Evolutionary conservation across 139 green algal genomes (phyloP), one percentile per base, ranked within the genome.

Genomic region (Zygnema cylindricum): DNA sequence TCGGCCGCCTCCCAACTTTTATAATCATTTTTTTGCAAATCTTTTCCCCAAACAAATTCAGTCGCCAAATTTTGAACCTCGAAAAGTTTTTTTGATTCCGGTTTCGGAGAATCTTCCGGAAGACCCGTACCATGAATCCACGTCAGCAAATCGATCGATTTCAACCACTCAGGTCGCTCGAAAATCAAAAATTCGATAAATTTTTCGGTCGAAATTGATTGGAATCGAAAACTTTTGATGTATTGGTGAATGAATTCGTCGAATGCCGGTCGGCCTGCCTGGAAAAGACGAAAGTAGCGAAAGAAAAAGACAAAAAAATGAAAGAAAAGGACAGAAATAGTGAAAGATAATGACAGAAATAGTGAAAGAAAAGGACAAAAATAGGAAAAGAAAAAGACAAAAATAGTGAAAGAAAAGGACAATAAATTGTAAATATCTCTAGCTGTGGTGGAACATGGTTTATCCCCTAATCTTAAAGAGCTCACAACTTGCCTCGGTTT

Each of bases 191-290:
- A 91, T 33, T 43, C 39, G 16, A 91, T 35, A 22, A 91, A 91
- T 0, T 55, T 88, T 30, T 35, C 42, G 0, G 87, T 90, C 33
- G 54, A 63, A 40, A 91, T 90, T 2, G 87, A 86, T 54, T 91
- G 87, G 42, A 90, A 91, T 16, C 32, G 57, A 43, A 91, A 91
- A 21, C 36, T 32, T 23, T 16, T 77, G 71, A 91, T 91, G 82
- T 91, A 91, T 2, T 86, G 73, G 16, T 32, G 32, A 30, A 91
- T 76, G 54, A 91, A 91, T 25, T 39, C 77, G 57, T 92, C 86
- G 42, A 89, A 88, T 16, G 54, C 49, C 16, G 38, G 0, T 1
- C 75, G 16, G 30, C 86, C 86, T 22, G 92, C 77, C n/a, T 83
- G 49, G 57, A 63, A 25, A 16, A 16, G 16, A 16, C 3, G 71